These are phyloP conservation scores for Pichia sp. DNA, from an alignment of 1,139 yeast species.

Conservation along the genomic window DNA sequence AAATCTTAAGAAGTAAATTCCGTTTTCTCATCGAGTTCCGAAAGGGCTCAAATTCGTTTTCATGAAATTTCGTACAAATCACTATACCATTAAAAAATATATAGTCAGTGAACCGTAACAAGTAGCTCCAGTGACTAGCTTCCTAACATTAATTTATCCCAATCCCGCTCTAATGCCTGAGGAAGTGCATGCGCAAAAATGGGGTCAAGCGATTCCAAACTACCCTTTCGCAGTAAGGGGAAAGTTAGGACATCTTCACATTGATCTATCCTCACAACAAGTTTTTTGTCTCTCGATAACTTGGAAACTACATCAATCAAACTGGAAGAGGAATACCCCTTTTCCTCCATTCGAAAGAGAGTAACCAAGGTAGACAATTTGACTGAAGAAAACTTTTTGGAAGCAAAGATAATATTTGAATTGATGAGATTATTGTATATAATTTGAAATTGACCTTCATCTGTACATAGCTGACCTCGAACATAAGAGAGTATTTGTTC, in stretches of 20 bases:
- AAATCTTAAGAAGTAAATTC: slow-evolving; percentile 17
- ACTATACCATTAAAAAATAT: neutral
- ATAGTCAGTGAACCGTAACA: neutral
- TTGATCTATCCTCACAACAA: slow-evolving; percentile 11
- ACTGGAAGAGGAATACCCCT: neutral
- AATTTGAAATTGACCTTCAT: neutral
- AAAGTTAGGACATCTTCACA: slow-evolving; percentile 6
- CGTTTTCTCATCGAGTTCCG: too few species aligned
- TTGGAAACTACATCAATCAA: slow-evolving; percentile 4
- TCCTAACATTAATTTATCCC: slow-evolving; percentile 3
- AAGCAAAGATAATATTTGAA: slow-evolving; percentile 7
- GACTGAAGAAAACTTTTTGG: slow-evolving; percentile 5
- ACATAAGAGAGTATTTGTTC: neutral
- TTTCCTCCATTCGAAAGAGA: neutral
- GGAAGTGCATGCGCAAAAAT: slow-evolving; percentile 10
- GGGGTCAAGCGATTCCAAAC: neutral
- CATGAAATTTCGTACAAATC: too few species aligned
- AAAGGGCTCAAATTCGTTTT: too few species aligned
- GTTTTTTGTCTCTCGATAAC: slow-evolving; percentile 4
- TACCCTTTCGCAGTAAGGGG: slow-evolving; percentile 1
- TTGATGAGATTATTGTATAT: slow-evolving; percentile 6
- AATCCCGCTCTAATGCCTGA: slow-evolving; percentile 7
- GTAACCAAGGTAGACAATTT: neutral
- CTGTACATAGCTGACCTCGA: neutral
- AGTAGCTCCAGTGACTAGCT: neutral